Base-by-base conservation (phyloP, 345 rosid genomes). In the Tarenaya hassleriana region DNA sequence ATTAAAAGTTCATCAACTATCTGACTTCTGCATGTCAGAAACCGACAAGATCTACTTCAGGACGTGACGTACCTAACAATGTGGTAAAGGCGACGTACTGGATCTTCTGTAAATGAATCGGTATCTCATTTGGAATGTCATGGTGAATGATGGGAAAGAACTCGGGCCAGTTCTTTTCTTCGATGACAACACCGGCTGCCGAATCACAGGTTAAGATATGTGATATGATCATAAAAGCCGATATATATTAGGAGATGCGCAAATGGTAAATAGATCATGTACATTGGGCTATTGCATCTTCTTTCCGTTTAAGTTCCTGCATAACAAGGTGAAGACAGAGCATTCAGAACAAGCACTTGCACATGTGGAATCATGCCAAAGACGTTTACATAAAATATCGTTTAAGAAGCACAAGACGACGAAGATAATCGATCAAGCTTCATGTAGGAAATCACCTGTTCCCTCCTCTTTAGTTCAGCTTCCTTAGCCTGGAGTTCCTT, bases 121-220 rank as follows among this genome's bases (percentile, higher is more conserved):
- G 99, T 72, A 88, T 94, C 73, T 94, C 97, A 56, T 76, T 83
- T 55, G 84, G 68, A 58, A 88, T 88, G 73, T 88, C 99, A 63
- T 94, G 94, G 68, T 94, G 97, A 71, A 94, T 94, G 32, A 94
- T 13, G 10, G 99, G 99, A 44, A 83, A 88, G 78, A 76, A 77
- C 16, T 91, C 89, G 1, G 99, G 99, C 95, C 95, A 94, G 39
- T 94, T 94, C 76, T 88, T 88, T 64, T 80, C 95, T 67, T 94
- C 95, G 38, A 88, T 73, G 52, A 83, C 78, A 73, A 88, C 75
- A 68, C 99, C 99, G 69, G 89, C 99, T 94, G 81, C 72, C 62
- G 66, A 70, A 66, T 60, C 34, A 53, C 68, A 61, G 52, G 27
- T 41, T 47, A 56, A 16, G 50, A 52, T 20, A 50, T 42, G 60